Evolutionary conservation across 495 filamentous ascomycete genomes (phyloP), one percentile per base, ranked within the genome.

Genomic region (Beverwykella pulmonaria): DNA sequence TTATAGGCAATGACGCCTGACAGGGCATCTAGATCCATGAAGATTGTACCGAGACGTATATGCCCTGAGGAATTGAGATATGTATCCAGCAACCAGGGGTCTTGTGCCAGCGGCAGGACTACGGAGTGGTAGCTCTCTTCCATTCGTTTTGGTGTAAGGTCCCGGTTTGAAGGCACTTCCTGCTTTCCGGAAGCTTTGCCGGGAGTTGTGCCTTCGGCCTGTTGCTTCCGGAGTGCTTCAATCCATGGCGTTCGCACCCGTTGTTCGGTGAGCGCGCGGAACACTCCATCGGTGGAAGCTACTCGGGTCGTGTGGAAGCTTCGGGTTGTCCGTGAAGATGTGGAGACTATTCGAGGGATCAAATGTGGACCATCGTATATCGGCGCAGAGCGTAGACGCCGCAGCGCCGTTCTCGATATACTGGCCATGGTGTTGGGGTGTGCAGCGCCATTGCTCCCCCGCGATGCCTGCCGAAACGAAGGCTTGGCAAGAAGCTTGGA

Each of bases 11-110:
- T 83, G 17, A 93, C 82, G 19, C 91, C 91, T 0, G 91, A 88
- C 9, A 93, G 73, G 1, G 91, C 91, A 77, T 93, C 91, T 8
- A 95, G 82, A 61, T 93, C 90, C 86, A 92, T 92, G 63, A 93
- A 82, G 17, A 92, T 75, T 0, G 88, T 86, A 0, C 90, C 90
- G 6, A 92, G 78, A 61, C 84, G 79, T 47, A 90, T 85, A 69
- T 89, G 83, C 2, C 88, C 88, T 5, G 79, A 83, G 0, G 86
- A 79, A 76, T 90, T 90, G 58, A 88, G 78, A 68, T 90, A 90
- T 14, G 84, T 83, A 73, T 90, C 88, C 1, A 86, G 76, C 5
- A 90, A 80, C 88, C 87, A 90, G 63, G 87, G 85, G 73, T 90
- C 88, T 73, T 84, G 85, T 20, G 85, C 83, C 39, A 91, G 74